Conservation (phyloP, 192 early-diverging fungal genomes). For the Dimargaris cristalligena region DNA sequence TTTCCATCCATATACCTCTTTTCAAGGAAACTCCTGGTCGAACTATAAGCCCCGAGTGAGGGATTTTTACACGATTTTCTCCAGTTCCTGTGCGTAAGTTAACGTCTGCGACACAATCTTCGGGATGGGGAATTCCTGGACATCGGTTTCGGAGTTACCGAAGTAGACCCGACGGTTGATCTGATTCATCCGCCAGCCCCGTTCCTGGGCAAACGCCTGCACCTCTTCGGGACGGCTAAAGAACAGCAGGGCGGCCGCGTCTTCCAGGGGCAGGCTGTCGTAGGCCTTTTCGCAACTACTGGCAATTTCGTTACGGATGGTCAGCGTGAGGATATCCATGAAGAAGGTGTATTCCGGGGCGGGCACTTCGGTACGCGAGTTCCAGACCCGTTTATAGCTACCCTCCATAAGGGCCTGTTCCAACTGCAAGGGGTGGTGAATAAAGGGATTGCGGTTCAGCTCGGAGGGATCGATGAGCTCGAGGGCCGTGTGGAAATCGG, state of each 20-base stretch:
- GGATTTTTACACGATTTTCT: conserved; percentile 71
- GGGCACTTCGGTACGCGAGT: conserved; percentile 70
- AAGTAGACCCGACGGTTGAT: conserved; percentile 72
- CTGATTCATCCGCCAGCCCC: conserved; percentile 70
- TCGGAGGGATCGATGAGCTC: conserved; percentile 76
- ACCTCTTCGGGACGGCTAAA: conserved; percentile 71
- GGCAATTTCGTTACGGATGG: conserved; percentile 90
- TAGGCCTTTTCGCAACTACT: conserved; percentile 94
- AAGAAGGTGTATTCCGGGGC: conserved; percentile 86
- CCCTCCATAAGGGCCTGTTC: conserved; percentile 98
- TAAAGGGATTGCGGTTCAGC: conserved; percentile 60
- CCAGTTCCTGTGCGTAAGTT: conserved; percentile 83
- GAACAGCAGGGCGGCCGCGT: conserved; percentile 85
- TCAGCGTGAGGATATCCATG: conserved; percentile 83
- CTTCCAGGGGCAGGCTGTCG: conserved; percentile 56
- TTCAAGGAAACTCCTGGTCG: neutral
- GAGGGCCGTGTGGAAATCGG: conserved; percentile 97
- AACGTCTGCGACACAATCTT: conserved; percentile 72
- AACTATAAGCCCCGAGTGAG: too few species aligned
- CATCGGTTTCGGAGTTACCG: conserved; percentile 37
- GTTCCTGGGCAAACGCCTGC: conserved; percentile 70
- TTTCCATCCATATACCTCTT: too few species aligned
- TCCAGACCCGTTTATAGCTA: conserved; percentile 94
- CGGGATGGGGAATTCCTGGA: conserved; percentile 58
- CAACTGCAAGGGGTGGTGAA: conserved; percentile 81